Evolutionary conservation across 2,329 filamentous ascomycete species (phyloP).

Genomic region (Cladosporium sphaerospermum): DNA sequence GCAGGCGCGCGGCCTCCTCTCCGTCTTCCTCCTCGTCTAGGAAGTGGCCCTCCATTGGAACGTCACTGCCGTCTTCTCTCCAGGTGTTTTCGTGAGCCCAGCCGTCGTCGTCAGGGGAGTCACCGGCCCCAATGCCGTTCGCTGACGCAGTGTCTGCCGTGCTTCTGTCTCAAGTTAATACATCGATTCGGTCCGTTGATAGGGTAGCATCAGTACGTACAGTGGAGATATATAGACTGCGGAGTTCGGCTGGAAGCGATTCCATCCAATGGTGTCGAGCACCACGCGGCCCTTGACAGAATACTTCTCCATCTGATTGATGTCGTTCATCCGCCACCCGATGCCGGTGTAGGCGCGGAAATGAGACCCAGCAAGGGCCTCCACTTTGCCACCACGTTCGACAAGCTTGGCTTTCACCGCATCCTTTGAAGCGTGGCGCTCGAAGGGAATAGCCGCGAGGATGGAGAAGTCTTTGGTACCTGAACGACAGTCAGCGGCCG

Average conservation of each 20-base stretch:
- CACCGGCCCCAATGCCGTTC: slow-evolving; percentile 12
- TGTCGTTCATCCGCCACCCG: slow-evolving; percentile 33
- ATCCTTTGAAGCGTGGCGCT: slow-evolving; percentile 38
- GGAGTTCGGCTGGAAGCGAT: slow-evolving; percentile 40
- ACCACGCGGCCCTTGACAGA: slow-evolving; percentile 46
- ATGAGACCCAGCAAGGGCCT: slow-evolving; percentile 43
- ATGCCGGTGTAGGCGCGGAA: slow-evolving; percentile 47
- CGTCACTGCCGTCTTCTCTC: slow-evolving; percentile 18
- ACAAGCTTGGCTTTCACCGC: slow-evolving; percentile 36
- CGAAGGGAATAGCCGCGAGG: slow-evolving; percentile 40
- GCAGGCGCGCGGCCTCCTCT: slow-evolving; percentile 19
- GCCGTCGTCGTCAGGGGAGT: slow-evolving; percentile 17
- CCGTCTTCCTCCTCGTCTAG: slow-evolving; percentile 16
- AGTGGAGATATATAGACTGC: slow-evolving; percentile 35
- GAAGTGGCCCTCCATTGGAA: slow-evolving; percentile 31
- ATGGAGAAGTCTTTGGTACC: slow-evolving; percentile 20
- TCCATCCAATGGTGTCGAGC: slow-evolving; percentile 47
- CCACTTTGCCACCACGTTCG: slow-evolving; percentile 42
- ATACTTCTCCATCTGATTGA: slow-evolving; percentile 33
- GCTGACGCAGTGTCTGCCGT: neutral
- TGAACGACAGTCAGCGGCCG: neutral
- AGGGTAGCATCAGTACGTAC: slow-evolving; percentile 13
- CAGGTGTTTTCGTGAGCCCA: slow-evolving; percentile 16
- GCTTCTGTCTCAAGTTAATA: no score
- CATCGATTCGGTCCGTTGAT: no score